A percentile compares a stretch with the other conserved stretches of the same genome.
Evolutionary conservation across 805 yeast species (phyloP).

Genomic region (Cyberlindnera samutprakarnensis): DNA sequence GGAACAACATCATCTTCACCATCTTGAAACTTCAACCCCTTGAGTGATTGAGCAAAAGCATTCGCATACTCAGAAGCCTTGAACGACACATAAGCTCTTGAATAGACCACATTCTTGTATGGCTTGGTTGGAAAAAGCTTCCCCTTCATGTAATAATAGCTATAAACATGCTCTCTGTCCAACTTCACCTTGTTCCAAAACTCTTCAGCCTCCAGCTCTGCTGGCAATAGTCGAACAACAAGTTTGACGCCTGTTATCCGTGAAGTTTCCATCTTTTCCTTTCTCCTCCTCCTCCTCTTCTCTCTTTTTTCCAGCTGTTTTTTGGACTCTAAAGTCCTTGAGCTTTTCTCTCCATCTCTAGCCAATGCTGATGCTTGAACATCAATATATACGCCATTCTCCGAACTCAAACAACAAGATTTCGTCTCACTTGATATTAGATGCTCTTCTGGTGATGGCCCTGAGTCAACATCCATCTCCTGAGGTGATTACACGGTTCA

Average conservation of each 20-base stretch:
- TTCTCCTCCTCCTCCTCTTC: slow-evolving; percentile 1
- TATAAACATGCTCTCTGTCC: slow-evolving; percentile 7
- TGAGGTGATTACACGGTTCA: too few species aligned
- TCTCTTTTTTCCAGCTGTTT: not conserved
- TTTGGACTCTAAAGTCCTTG: too few species aligned
- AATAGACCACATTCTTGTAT: slow-evolving; percentile 31
- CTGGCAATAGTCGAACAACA: slow-evolving; percentile 37
- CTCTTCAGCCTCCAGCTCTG: slow-evolving; percentile 24
- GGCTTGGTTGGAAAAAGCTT: slow-evolving; percentile 29
- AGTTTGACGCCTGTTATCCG: slow-evolving; percentile 16
- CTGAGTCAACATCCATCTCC: too few species aligned
- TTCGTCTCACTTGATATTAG: too few species aligned
- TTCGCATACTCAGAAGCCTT: slow-evolving; percentile 22
- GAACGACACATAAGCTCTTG: slow-evolving; percentile 35
- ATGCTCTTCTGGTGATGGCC: too few species aligned
- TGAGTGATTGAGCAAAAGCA: slow-evolving; percentile 22
- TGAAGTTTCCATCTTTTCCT: too few species aligned
- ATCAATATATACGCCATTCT: too few species aligned
- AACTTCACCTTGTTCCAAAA: slow-evolving; percentile 22
- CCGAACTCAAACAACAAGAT: too few species aligned
- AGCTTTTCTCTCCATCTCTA: too few species aligned
- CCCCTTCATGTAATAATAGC: slow-evolving; percentile 35
- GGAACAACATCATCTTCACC: slow-evolving; percentile 27
- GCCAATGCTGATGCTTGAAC: too few species aligned
- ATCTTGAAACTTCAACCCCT: slow-evolving; percentile 14